Percentiles rank a stretch among this genome's conserved stretches.
Conservation (phyloP, 2,329 filamentous ascomycete species). For the Sporothrix mexicana region DNA sequence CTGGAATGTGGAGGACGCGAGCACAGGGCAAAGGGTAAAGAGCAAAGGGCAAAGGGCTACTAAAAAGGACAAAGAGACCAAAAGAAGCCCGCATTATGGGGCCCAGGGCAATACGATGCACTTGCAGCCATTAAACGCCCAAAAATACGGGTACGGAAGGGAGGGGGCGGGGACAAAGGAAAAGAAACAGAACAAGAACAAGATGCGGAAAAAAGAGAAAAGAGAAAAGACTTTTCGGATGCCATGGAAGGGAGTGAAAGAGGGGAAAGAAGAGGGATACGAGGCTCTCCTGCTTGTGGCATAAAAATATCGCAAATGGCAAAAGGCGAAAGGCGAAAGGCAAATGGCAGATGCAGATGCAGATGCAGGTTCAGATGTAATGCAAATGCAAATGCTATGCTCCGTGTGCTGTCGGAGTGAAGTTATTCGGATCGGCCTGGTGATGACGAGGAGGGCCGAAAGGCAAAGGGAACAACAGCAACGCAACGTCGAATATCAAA, state of each 20-base stretch:
- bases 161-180: slow-evolving; percentile 10
- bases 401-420: not conserved
- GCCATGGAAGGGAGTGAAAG: slow-evolving; percentile 7
- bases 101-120: too few species aligned
- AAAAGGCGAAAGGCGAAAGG: not conserved
- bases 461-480: not conserved
- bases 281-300: too few species aligned
- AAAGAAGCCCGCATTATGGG: too few species aligned
- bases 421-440: slow-evolving; percentile 9
- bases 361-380: not conserved
- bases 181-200: not conserved
- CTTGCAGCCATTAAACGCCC: too few species aligned
- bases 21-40: slow-evolving; percentile 7
- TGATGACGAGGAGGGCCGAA: slow-evolving; percentile 9
- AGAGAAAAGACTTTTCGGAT: not conserved
- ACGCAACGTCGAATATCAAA: not conserved
- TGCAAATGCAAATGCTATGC: too few species aligned
- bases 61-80: too few species aligned
- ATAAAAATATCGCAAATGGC: not conserved
- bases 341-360: not conserved
- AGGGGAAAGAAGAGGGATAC: not conserved
- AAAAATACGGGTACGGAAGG: slow-evolving; percentile 4
- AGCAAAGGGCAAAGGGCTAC: not conserved
- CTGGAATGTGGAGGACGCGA: slow-evolving; percentile 29
- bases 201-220: not conserved